Percentiles rank a stretch among this genome's conserved stretches.
Conservation (phyloP, 768 basidiomycete species). For the Podaxis sp. region DNA sequence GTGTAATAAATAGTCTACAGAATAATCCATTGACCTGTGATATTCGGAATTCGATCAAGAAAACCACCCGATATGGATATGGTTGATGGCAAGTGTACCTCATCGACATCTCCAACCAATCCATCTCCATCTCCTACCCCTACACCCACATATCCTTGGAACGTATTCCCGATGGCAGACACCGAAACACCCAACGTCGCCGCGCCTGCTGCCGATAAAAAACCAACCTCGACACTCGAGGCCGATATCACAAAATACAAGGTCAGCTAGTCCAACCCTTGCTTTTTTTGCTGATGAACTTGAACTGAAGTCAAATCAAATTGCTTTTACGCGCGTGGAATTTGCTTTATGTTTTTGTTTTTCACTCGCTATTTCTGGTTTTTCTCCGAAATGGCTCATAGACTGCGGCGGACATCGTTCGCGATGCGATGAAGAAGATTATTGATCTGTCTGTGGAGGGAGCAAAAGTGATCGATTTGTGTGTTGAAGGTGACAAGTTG, state of each 20-base stretch:
- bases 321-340: constrained; percentile 8
- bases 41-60: constrained; percentile 6
- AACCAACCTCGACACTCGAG: constrained; percentile 56
- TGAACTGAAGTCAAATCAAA: neutral
- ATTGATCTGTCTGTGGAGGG: constrained; percentile 76
- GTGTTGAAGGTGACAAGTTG: constrained; percentile 90
- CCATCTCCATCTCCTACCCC: constrained; percentile 14
- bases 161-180: constrained; percentile 53
- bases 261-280: constrained; percentile 37
- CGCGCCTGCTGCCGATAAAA: constrained; percentile 43
- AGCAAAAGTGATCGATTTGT: constrained; percentile 87
- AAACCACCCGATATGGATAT: constrained; percentile 14
- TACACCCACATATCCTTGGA: constrained; percentile 6
- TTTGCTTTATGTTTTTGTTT: neutral
- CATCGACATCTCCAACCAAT: constrained; percentile 7
- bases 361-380: neutral
- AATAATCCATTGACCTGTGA: neutral
- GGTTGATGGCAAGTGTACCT: constrained; percentile 21
- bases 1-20: neutral
- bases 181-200: constrained; percentile 46
- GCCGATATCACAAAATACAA: constrained; percentile 87
- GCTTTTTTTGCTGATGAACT: neutral
- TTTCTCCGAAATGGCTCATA: constrained; percentile 26
- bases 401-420: constrained; percentile 91
- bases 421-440: constrained; percentile 82